Evolutionary conservation across 1,284 basidiomycete species (phyloP), one percentile per base, ranked within the genome.

Genomic region (Irpex sp.): DNA sequence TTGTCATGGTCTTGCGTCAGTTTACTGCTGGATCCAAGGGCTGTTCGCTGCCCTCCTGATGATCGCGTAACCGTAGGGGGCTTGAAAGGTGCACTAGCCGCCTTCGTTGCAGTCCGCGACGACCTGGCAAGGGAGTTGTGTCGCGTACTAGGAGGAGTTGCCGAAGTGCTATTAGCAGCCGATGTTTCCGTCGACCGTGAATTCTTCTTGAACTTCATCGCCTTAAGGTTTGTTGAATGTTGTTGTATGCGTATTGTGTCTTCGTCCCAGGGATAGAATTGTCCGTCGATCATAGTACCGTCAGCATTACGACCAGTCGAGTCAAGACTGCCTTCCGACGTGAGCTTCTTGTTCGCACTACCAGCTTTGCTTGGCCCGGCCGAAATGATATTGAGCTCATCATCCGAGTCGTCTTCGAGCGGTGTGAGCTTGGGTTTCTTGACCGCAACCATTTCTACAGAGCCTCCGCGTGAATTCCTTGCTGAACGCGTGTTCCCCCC

Each of bases 161-260:
- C 39, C 14, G 39, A 45, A 45, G 47, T 45, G 4, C 28, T 23
- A 33, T 37, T 39, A 7, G 61, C 14, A 33, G 36, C 18, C 8
- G 45, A 42, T 5, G 7, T 61, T 63, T 63, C 63, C 64, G 4
- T 58, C 19, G 33, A 63, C 63, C 58, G 64, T 67, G 57, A 51
- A 18, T 61, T 61, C 61, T 63, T 65, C 58, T 57, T 67, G 45
- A 65, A 56, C 56, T 67, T 61, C 21, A 61, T 12, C 10, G 7
- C 16, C 35, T 60, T 42, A n/a, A 51, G 18, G 45, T 9, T 59
- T 35, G 7, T 59, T 60, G 49, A 59, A 12, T 37, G 58, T 36
- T 67, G 64, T 7, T 58, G 33, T 3, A 18, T 66, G 64, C 7
- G 58, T 61, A 56, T 19, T n/a, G 18, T 2, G 8, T 28, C 18